Evolutionary conservation across 1,139 yeast genomes (phyloP).

Genomic region (Pichia sp.): DNA sequence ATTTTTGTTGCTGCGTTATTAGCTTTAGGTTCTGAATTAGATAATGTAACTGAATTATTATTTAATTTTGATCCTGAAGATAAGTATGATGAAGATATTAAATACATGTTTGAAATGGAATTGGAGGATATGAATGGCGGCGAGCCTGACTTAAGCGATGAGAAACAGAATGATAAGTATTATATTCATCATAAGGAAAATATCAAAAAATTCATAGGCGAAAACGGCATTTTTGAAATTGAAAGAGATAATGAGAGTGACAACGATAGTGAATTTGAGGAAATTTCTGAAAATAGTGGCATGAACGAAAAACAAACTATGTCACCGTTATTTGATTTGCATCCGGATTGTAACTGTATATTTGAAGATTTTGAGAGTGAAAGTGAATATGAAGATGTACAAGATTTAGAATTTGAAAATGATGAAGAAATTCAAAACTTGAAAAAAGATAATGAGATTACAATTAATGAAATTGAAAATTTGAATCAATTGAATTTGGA

Average conservation of each 20-base stretch:
- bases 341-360: constrained; percentile 26
- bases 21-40: constrained; percentile 38
- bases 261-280: constrained; percentile 14
- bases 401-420: too few species aligned
- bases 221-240: constrained; percentile 9
- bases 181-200: constrained; percentile 11
- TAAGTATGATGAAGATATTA: constrained; percentile 64
- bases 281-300: constrained; percentile 12
- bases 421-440: constrained; percentile 9
- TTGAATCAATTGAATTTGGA: constrained; percentile 2
- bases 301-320: constrained; percentile 9
- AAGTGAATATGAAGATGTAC: constrained; percentile 8
- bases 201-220: constrained; percentile 13
- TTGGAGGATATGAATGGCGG: constrained; percentile 31
- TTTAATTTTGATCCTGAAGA: constrained; percentile 59
- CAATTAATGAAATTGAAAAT: not conserved
- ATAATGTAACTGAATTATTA: constrained; percentile 48
- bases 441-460: constrained; percentile 1
- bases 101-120: constrained; percentile 64
- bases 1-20: constrained; percentile 40
- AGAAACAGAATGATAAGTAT: constrained; percentile 2
- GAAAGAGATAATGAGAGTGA: constrained; percentile 13
- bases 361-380: constrained; percentile 23
- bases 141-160: constrained; percentile 27
- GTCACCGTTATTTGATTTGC: constrained; percentile 21